A percentile compares a stretch with the other conserved stretches of the same genome.
phyloP scores from a whole-genome alignment of 75 land plant genomes.

The Pinus taeda region DNA sequence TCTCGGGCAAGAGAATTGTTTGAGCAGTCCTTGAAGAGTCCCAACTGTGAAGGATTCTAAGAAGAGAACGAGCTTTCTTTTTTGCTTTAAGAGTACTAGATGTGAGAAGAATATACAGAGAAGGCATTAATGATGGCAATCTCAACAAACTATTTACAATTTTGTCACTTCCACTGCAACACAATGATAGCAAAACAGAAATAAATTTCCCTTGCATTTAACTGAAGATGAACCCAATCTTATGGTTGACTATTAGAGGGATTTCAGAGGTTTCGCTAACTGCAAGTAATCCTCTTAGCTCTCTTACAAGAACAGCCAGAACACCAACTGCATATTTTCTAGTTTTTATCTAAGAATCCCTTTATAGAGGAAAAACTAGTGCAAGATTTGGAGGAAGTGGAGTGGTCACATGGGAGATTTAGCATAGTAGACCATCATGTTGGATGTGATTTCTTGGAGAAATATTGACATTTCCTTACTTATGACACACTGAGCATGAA shows the following conservation, averaged over 20 bases:
- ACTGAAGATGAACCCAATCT: slow-evolving; percentile 46
- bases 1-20: not conserved
- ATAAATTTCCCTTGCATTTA: slow-evolving; percentile 62
- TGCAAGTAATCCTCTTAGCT: slow-evolving; percentile 36
- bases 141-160: slow-evolving; percentile 30
- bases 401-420: no score
- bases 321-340: slow-evolving; percentile 49
- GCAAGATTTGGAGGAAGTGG: no score
- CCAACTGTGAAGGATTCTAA: slow-evolving; percentile 39
- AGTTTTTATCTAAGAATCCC: no score
- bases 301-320: slow-evolving; percentile 43
- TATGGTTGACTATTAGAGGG: slow-evolving; percentile 50
- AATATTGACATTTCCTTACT: no score
- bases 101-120: slow-evolving; percentile 34
- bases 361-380: no score
- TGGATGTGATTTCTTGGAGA: no score
- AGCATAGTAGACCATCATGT: no score
- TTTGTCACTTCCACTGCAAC: slow-evolving; percentile 47
- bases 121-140: slow-evolving; percentile 15
- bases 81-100: slow-evolving; percentile 42
- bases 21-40: not conserved
- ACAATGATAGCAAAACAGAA: slow-evolving; percentile 48
- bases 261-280: slow-evolving; percentile 23
- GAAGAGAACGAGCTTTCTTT: slow-evolving; percentile 50
- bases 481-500: no score